phyloP scores from a whole-genome alignment of 73 alveolate species.

The Strombidium stylifer region DNA sequence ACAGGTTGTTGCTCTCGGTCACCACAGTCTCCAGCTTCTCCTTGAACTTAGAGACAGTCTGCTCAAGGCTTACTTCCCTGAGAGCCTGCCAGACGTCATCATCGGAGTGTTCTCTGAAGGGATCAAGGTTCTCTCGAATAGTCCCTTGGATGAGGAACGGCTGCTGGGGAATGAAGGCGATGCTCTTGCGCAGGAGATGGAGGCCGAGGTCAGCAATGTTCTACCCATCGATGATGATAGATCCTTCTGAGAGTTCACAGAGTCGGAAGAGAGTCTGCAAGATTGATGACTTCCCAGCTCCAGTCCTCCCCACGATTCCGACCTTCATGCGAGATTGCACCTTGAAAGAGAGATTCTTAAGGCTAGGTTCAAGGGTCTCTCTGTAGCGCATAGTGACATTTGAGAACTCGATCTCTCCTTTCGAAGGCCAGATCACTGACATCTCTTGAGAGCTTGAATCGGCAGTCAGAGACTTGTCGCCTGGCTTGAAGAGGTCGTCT shows the following conservation, averaged over 20 bases:
- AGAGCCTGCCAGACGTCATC: conserved; percentile 1
- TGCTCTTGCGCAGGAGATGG: conserved; percentile 59
- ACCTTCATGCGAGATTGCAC: conserved; percentile 70
- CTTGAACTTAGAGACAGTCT: too few relatives aligned
- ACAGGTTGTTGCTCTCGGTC: not conserved
- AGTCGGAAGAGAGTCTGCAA: conserved; percentile 44
- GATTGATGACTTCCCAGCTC: conserved; percentile 54
- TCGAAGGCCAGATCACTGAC: conserved; percentile 68
- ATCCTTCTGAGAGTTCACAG: conserved; percentile 29
- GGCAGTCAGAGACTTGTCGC: too few relatives aligned
- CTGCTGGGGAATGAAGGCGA: conserved; percentile 81
- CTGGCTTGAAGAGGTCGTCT: conserved; percentile 10
- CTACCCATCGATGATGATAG: conserved; percentile 39
- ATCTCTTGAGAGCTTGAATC: too few relatives aligned
- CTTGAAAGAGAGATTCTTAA: conserved; percentile 62
- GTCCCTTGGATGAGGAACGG: conserved; percentile 73
- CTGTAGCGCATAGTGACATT: conserved; percentile 78
- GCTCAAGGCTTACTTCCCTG: conserved; percentile 2
- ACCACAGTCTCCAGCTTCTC: not conserved
- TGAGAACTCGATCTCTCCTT: conserved; percentile 66
- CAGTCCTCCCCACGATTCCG: conserved; percentile 65
- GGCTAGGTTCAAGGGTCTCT: conserved; percentile 75
- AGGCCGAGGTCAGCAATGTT: conserved; percentile 43
- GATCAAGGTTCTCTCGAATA: conserved; percentile 50
- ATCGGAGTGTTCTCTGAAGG: conserved; percentile 17